Evolutionary conservation across 495 filamentous ascomycete genomes (phyloP).

Genomic region (Endocarpon pusillum): DNA sequence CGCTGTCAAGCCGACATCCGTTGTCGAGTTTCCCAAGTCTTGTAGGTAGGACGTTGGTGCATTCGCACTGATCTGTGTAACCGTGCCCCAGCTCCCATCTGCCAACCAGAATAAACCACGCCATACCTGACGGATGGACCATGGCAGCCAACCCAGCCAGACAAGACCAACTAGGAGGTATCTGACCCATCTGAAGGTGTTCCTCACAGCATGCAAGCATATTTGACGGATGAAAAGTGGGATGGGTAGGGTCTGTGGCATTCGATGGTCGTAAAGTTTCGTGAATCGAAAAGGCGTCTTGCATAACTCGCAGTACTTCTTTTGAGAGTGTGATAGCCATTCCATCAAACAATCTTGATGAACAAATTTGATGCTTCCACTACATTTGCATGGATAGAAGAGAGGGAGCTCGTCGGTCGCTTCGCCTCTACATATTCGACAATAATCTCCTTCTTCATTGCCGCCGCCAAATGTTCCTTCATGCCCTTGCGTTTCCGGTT

Average conservation of each 20-base stretch:
- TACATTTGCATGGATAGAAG: constrained; percentile 97
- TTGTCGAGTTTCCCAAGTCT: not conserved
- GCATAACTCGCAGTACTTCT: constrained; percentile 98
- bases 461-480: no score
- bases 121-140: constrained; percentile 83
- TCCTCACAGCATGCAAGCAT: constrained; percentile 48
- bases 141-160: constrained; percentile 80
- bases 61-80: not conserved
- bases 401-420: constrained; percentile 69
- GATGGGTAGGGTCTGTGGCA: constrained; percentile 68
- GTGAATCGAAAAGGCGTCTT: constrained; percentile 97
- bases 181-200: constrained; percentile 57
- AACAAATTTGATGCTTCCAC: constrained; percentile 93
- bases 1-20: not conserved
- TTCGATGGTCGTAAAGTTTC: constrained; percentile 84
- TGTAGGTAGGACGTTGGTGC: no score
- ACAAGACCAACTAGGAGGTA: constrained; percentile 65
- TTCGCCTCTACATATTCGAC: constrained; percentile 89
- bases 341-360: constrained; percentile 97
- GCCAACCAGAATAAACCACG: constrained; percentile 85
- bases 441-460: constrained; percentile 51
- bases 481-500: constrained; percentile 18
- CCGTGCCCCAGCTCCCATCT: constrained; percentile 56
- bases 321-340: constrained; percentile 94
- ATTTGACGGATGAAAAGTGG: constrained; percentile 65